phyloP scores from a whole-genome alignment of 306 rosid species.

The Corylus heterophylla region DNA sequence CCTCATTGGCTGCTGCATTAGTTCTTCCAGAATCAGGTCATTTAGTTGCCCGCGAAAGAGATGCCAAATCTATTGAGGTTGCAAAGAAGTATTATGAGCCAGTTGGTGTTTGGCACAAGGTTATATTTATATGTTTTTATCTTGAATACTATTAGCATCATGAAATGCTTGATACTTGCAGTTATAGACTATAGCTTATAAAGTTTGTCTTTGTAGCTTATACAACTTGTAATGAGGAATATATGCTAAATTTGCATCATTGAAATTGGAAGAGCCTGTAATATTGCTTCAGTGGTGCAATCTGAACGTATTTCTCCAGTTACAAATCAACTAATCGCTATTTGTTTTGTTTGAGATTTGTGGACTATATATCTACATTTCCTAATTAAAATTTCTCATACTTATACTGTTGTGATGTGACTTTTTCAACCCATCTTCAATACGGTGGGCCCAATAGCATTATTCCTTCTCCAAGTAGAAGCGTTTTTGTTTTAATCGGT shows the following conservation, averaged over 20 bases:
- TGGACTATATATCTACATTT: background rate
- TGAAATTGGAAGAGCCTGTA: background rate
- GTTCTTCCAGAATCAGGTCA: slow-evolving; percentile 88
- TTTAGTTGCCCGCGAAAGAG: slow-evolving; percentile 90
- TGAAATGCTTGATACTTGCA: background rate
- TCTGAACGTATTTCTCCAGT: background rate
- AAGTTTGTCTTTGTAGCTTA: background rate
- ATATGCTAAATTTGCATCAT: background rate
- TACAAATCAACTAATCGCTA: background rate
- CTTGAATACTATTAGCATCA: background rate
- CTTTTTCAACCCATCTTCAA: no score
- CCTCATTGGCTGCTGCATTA: slow-evolving; percentile 83
- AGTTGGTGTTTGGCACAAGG: slow-evolving; percentile 91
- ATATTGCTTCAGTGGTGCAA: background rate
- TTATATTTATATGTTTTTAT: slow-evolving; percentile 27
- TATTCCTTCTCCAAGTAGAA: no score
- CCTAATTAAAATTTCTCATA: background rate
- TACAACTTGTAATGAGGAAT: background rate
- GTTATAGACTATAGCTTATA: background rate
- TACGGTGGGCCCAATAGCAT: no score
- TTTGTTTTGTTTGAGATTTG: background rate
- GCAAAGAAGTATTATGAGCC: slow-evolving; percentile 73
- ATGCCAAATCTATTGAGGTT: slow-evolving; percentile 70
- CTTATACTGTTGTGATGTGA: no score
- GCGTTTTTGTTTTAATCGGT: no score